Percentiles rank a stretch among this genome's conserved stretches.
Evolutionary conservation across 1,284 basidiomycete species (phyloP).

Genomic region (Anthracocystis panici-leucophaei): DNA sequence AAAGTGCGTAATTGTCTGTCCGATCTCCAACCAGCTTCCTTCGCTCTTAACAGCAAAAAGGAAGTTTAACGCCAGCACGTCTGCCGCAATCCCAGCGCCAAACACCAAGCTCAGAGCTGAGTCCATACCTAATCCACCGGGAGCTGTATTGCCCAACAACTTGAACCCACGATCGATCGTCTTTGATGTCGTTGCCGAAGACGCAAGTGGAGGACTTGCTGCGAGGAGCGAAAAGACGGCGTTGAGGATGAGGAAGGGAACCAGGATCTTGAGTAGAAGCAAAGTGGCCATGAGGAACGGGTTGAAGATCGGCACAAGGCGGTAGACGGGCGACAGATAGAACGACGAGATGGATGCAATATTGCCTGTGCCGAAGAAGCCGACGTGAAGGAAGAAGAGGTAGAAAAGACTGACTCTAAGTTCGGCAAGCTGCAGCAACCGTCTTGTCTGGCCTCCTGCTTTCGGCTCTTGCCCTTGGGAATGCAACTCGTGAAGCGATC

Average conservation of each 20-base stretch:
- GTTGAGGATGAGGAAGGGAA: slow-evolving; percentile 77
- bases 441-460: slow-evolving; percentile 52
- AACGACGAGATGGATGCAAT: slow-evolving; percentile 90
- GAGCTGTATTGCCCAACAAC: slow-evolving; percentile 41
- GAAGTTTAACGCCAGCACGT: slow-evolving; percentile 77
- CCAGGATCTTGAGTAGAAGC: slow-evolving; percentile 75
- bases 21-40: slow-evolving; percentile 90
- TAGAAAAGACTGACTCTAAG: slow-evolving; percentile 83
- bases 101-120: slow-evolving; percentile 51
- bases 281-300: slow-evolving; percentile 81
- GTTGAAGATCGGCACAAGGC: slow-evolving; percentile 85
- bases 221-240: slow-evolving; percentile 72
- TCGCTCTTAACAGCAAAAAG: slow-evolving; percentile 86
- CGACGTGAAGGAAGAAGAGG: slow-evolving; percentile 86
- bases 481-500: slow-evolving; percentile 41
- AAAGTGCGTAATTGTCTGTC: slow-evolving; percentile 88
- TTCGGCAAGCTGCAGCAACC: slow-evolving; percentile 76
- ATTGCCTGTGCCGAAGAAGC: slow-evolving; percentile 84
- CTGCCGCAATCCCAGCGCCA: slow-evolving; percentile 57
- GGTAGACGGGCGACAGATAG: slow-evolving; percentile 89
- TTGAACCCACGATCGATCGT: slow-evolving; percentile 37
- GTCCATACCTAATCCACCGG: slow-evolving; percentile 56
- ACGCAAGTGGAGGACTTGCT: slow-evolving; percentile 12
- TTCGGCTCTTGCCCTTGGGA: neutral
- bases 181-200: slow-evolving; percentile 9